A percentile compares a stretch with the other conserved stretches of the same genome.
phyloP scores from a whole-genome alignment of 2,329 filamentous ascomycete species.

The Dactylella cylindrospora region DNA sequence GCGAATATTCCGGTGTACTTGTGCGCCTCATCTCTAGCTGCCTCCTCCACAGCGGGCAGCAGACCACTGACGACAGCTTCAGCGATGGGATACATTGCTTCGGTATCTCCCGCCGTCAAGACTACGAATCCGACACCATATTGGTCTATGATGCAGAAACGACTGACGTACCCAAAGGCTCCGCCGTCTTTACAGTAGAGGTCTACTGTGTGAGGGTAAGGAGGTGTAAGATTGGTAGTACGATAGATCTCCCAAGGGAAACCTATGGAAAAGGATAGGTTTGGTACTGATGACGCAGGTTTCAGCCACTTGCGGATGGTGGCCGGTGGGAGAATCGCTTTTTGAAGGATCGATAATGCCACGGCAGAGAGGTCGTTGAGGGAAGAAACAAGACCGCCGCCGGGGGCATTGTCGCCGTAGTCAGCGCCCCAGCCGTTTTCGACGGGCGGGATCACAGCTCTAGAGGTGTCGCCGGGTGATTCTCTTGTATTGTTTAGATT shows the following conservation, averaged over 20 bases:
- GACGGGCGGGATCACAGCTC: constrained; percentile 41
- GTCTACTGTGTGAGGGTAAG: constrained; percentile 24
- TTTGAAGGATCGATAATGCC: constrained; percentile 22
- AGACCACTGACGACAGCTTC: constrained; percentile 23
- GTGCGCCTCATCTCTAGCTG: constrained; percentile 19
- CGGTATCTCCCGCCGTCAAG: constrained; percentile 23
- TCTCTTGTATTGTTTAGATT: constrained; percentile 48
- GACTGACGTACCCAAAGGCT: constrained; percentile 36
- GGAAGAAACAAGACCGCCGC: constrained; percentile 40
- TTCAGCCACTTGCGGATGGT: constrained; percentile 42
- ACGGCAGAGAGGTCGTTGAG: constrained; percentile 40
- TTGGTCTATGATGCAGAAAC: constrained; percentile 36
- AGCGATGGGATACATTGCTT: constrained; percentile 1
- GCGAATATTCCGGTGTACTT: constrained; percentile 24
- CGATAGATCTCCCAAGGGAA: constrained; percentile 43
- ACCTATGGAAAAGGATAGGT: constrained; percentile 18
- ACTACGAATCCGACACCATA: constrained; percentile 43
- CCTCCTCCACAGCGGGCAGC: constrained; percentile 40
- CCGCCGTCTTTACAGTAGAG: constrained; percentile 44
- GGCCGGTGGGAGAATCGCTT: constrained; percentile 24
- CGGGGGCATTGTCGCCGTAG: constrained; percentile 25
- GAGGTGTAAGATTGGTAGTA: constrained; percentile 23
- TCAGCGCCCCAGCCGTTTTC: constrained; percentile 34
- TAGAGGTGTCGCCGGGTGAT: constrained; percentile 20
- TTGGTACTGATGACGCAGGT: constrained; percentile 13